Conservation (phyloP, 2,329 filamentous ascomycete genomes). For the Trichoderma sp. region DNA sequence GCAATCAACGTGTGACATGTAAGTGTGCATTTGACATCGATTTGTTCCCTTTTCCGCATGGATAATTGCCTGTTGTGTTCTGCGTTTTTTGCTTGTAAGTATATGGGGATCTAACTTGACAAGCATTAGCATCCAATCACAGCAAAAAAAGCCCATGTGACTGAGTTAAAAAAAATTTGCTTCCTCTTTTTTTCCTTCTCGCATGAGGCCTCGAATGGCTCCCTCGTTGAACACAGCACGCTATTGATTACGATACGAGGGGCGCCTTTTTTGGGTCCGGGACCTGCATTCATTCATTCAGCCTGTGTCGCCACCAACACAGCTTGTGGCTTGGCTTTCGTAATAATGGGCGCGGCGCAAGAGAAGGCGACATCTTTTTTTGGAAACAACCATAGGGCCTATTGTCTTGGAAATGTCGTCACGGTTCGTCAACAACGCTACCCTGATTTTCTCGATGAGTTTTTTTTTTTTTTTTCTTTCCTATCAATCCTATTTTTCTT, state of each 20-base stretch:
- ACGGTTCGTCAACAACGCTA: neutral
- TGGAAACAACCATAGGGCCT: neutral
- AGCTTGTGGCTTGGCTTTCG: neutral
- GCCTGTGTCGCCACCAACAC: neutral
- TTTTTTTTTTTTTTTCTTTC: neutral
- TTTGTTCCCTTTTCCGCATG: neutral
- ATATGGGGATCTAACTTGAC: neutral
- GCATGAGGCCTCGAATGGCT: neutral
- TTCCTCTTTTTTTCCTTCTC: neutral
- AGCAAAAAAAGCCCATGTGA: slow-evolving; percentile 3
- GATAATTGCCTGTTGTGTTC: neutral
- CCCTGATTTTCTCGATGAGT: neutral
- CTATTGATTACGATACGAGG: slow-evolving; percentile 17
- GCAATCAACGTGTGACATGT: neutral
- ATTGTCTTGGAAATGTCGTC: slow-evolving; percentile 3
- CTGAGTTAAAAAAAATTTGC: neutral
- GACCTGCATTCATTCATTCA: neutral
- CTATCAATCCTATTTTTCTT: neutral
- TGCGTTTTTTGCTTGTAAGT: neutral
- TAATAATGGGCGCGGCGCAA: neutral
- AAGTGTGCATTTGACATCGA: neutral
- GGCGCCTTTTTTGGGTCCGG: neutral
- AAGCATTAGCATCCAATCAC: neutral
- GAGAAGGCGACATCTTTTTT: slow-evolving; percentile 15
- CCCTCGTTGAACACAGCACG: neutral